Conservation (phyloP, 169 alveolate species). For the Plasmodium cynomolgi region DNA sequence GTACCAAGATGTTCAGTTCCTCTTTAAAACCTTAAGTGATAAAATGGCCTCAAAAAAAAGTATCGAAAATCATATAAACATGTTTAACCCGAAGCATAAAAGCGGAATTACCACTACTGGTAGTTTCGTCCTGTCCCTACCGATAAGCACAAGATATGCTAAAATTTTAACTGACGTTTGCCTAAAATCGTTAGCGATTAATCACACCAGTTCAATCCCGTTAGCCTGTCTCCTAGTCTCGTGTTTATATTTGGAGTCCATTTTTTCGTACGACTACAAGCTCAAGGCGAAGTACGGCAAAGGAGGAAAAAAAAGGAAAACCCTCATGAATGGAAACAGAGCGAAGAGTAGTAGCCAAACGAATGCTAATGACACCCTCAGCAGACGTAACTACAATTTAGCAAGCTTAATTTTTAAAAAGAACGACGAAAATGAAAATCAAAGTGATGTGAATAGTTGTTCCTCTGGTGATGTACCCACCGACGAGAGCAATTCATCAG, state of each 20-base stretch:
- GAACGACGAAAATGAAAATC: not conserved
- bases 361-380: not conserved
- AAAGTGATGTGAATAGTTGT: not conserved
- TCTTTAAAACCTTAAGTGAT: conserved; percentile 42
- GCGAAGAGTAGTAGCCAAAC: not conserved
- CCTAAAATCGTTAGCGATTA: conserved; percentile 61
- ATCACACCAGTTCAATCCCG: conserved; percentile 37
- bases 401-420: conserved; percentile 32
- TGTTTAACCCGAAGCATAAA: conserved; percentile 51
- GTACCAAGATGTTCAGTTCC: conserved; percentile 49
- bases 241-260: conserved; percentile 65
- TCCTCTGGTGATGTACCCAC: not conserved
- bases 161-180: conserved; percentile 73
- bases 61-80: conserved; percentile 55
- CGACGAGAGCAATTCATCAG: not conserved
- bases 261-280: conserved; percentile 72
- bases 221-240: conserved; percentile 69
- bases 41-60: conserved; percentile 53
- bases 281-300: conserved; percentile 27
- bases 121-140: conserved; percentile 35
- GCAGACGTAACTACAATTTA: not conserved
- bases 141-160: conserved; percentile 73
- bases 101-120: conserved; percentile 66
- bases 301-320: conserved; percentile 7
- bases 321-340: not conserved